Base-by-base conservation (phyloP, 2,329 filamentous ascomycete genomes). In the Akanthomyces lecanii region DNA sequence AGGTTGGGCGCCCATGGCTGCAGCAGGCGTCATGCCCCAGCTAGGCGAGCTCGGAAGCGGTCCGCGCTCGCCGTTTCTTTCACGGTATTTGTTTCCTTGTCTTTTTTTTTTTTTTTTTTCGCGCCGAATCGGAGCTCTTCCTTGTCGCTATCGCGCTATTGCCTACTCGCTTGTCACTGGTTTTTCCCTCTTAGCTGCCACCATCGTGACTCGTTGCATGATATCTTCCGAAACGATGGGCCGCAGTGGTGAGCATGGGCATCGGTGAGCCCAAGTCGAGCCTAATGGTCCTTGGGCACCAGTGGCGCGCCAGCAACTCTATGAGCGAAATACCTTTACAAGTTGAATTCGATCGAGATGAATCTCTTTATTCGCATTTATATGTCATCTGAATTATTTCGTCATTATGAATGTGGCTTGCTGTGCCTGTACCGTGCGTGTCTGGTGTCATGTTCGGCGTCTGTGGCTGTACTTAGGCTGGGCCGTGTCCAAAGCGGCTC, bases 401-500 rank as follows among this genome's bases (percentile, higher is more conserved):
- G 47, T 59, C 57, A 61, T 53, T 53, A 61, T 61, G 28, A 47
- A 53, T 30, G 58, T 44, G 40, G 47, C 44, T 18, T 42, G 47
- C 47, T 51, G 33, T 42, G 47, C 36, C 48, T 45, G 25, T 38
- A 45, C n/a, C 56, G 30, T 50, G 25, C 44, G 16, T 60, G 36
- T 36, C 57, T 16, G 47, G 57, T 42, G 44, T 52, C 57, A 23
- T 25, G 21, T 59, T 33, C 12, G 47, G 47, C 47, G 10, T 42
- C 18, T 5, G 21, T 25, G 33, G 21, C 33, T 30, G 14, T 40
- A 11, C n/a, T 30, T 52, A 54, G 40, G 25, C 25, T 14, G 62
- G 16, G 33, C 68, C 70, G 61, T 71, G 70, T 64, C 75, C 78
- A 73, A 86, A 73, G 18, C 86, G 52, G 28, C 84, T 84, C 73